These are phyloP conservation scores for Alternaria hordeiaustralica DNA, from an alignment of 2,329 filamentous ascomycete species.

Conservation along the genomic window DNA sequence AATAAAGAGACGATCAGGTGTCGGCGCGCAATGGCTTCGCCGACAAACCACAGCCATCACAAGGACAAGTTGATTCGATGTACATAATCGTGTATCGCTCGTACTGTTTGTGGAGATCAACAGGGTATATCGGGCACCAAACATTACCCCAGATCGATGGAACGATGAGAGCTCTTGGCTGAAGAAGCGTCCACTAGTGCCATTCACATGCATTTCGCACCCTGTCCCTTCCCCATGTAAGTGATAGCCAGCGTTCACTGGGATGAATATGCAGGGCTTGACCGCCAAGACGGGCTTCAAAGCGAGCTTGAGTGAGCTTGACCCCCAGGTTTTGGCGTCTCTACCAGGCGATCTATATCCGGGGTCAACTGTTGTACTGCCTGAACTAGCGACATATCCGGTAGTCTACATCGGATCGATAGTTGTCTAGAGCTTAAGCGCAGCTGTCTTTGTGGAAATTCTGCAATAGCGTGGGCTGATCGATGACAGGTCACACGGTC, in stretches of 20 bases:
- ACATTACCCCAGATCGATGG: constrained; percentile 4
- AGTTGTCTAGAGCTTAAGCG: constrained; percentile 6
- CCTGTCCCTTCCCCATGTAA: constrained; percentile 31
- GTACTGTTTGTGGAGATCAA: constrained; percentile 17
- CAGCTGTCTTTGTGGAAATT: constrained; percentile 1
- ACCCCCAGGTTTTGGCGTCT: constrained; percentile 39
- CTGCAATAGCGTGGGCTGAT: not conserved
- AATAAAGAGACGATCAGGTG: constrained; percentile 11
- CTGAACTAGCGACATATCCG: constrained; percentile 25
- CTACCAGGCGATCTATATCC: constrained; percentile 32
- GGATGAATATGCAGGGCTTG: constrained; percentile 32
- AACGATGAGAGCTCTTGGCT: constrained; percentile 16
- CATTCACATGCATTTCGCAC: constrained; percentile 22
- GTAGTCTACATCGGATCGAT: constrained; percentile 13
- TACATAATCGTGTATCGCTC: constrained; percentile 24
- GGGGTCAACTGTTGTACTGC: constrained; percentile 40
- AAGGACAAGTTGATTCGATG: constrained; percentile 19
- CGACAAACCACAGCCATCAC: constrained; percentile 11
- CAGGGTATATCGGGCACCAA: constrained; percentile 29
- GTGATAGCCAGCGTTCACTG: constrained; percentile 25
- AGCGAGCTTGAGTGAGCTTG: constrained; percentile 38
- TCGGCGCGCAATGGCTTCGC: constrained; percentile 17
- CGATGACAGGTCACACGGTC: constrained; percentile 15
- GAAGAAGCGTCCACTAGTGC: constrained; percentile 23
- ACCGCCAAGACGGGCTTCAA: constrained; percentile 20